phyloP scores from a whole-genome alignment of 345 rosid species.

The Sonneratia caseolaris region DNA sequence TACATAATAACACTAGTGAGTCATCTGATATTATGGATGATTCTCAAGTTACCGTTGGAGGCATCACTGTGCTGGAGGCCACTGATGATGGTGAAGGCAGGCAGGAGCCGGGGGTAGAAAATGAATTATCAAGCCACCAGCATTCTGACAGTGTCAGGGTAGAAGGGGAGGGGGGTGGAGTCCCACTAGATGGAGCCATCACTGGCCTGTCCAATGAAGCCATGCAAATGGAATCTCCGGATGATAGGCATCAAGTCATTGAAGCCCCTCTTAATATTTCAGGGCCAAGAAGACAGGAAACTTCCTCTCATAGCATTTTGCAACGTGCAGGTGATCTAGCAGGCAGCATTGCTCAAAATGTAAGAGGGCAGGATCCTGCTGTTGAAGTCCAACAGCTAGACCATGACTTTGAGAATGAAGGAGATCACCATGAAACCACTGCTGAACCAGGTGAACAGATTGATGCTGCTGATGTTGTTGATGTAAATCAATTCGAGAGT shows the following conservation, averaged over 20 bases:
- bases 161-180: background rate
- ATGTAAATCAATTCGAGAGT: conserved; percentile 26
- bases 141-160: conserved; percentile 14
- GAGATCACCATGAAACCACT: conserved; percentile 27
- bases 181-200: conserved; percentile 19
- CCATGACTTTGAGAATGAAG: conserved; percentile 32
- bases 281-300: conserved; percentile 21
- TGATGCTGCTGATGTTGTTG: conserved; percentile 25
- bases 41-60: conserved; percentile 19
- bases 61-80: background rate
- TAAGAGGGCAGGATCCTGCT: conserved; percentile 22
- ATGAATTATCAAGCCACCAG: conserved; percentile 25
- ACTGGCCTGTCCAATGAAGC: conserved; percentile 6
- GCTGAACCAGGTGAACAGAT: conserved; percentile 33
- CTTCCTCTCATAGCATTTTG: conserved; percentile 10
- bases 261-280: conserved; percentile 16
- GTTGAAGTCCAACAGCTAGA: conserved; percentile 31
- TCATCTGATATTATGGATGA: conserved; percentile 26
- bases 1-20: conserved; percentile 23
- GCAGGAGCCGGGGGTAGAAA: conserved; percentile 37
- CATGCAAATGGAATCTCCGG: conserved; percentile 4
- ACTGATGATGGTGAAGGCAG: conserved; percentile 23
- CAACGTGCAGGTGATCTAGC: conserved; percentile 20
- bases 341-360: conserved; percentile 22
- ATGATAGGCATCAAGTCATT: conserved; percentile 4